phyloP scores from a whole-genome alignment of 306 rosid genomes.

The Cercis canadensis region DNA sequence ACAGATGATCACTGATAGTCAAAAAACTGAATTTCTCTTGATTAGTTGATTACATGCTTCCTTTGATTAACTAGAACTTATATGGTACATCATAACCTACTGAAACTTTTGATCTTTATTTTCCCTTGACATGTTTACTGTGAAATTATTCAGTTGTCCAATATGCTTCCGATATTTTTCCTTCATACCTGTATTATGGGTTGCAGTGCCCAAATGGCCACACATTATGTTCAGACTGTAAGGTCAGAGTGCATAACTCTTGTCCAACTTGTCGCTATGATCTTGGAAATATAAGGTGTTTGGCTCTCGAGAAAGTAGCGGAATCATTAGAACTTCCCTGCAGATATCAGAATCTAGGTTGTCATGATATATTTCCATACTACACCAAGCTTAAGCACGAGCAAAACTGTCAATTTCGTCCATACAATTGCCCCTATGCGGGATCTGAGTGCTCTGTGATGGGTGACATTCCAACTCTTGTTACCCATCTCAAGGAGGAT shows the following conservation, averaged over 20 bases:
- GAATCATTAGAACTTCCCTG: conserved; percentile 90
- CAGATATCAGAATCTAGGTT: conserved; percentile 81
- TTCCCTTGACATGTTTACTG: conserved; percentile 16
- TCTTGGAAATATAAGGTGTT: conserved; percentile 85
- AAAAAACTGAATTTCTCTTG: not conserved
- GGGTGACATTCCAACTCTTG: conserved; percentile 82
- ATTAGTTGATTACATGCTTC: conserved; percentile 11
- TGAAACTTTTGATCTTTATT: conserved; percentile 17
- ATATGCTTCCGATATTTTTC: conserved; percentile 35
- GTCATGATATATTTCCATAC: conserved; percentile 82
- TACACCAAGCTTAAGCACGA: conserved; percentile 85
- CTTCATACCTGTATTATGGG: conserved; percentile 27
- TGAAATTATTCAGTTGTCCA: conserved; percentile 15
- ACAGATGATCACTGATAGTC: not conserved
- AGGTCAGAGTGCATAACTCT: conserved; percentile 71
- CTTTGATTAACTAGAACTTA: conserved; percentile 1
- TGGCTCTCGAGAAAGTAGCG: conserved; percentile 96
- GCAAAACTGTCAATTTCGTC: conserved; percentile 80
- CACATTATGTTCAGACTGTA: conserved; percentile 87
- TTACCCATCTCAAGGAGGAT: conserved; percentile 82
- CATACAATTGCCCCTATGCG: conserved; percentile 89
- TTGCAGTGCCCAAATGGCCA: conserved; percentile 98
- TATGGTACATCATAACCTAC: conserved; percentile 2
- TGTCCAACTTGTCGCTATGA: conserved; percentile 91
- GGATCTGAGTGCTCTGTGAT: conserved; percentile 88